Evolutionary conservation across 108 stramenopile genomes (phyloP).

Genomic region (Skeletonema costatum): DNA sequence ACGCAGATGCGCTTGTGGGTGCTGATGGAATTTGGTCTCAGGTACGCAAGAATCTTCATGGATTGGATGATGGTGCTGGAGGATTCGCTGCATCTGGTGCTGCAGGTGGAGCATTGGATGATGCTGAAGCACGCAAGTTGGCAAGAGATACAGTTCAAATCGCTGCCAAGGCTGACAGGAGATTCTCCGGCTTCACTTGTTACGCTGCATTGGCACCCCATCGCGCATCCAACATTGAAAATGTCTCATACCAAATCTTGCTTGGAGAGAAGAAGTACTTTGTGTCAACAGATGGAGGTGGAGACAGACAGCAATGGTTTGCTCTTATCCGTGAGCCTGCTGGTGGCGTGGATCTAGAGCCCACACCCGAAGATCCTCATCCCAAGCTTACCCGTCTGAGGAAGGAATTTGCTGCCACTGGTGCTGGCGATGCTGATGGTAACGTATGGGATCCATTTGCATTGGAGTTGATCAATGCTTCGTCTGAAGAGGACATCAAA

Average conservation of each 20-base stretch:
- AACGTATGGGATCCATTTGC: slow-evolving; percentile 94
- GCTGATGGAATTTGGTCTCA: slow-evolving; percentile 97
- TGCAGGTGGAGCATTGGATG: slow-evolving; percentile 88
- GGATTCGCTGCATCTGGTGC: slow-evolving; percentile 90
- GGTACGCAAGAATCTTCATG: slow-evolving; percentile 82
- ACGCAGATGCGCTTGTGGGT: slow-evolving; percentile 92
- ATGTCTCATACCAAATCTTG: slow-evolving; percentile 91
- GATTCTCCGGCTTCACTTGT: slow-evolving; percentile 90
- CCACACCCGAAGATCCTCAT: slow-evolving; percentile 80
- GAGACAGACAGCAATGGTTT: slow-evolving; percentile 98
- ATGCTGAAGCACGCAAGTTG: slow-evolving; percentile 81
- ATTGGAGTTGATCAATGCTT: slow-evolving; percentile 86
- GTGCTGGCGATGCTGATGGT: slow-evolving; percentile 79
- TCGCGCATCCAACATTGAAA: slow-evolving; percentile 89
- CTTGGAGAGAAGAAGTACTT: slow-evolving; percentile 95
- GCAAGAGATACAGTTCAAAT: slow-evolving; percentile 78
- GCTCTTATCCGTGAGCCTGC: slow-evolving; percentile 90
- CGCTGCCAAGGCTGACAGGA: slow-evolving; percentile 76
- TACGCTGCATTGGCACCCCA: slow-evolving; percentile 87
- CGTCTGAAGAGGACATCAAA: slow-evolving; percentile 94
- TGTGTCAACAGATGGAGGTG: slow-evolving; percentile 95
- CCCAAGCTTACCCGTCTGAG: slow-evolving; percentile 85
- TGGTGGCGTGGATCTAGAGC: slow-evolving; percentile 89
- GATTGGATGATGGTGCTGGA: slow-evolving; percentile 80
- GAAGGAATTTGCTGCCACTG: slow-evolving; percentile 76